Percentiles rank a stretch among this genome's conserved stretches.
These are phyloP conservation scores for Aspergillus fructus DNA, from an alignment of 2,329 filamentous ascomycete genomes.

Conservation along the genomic window DNA sequence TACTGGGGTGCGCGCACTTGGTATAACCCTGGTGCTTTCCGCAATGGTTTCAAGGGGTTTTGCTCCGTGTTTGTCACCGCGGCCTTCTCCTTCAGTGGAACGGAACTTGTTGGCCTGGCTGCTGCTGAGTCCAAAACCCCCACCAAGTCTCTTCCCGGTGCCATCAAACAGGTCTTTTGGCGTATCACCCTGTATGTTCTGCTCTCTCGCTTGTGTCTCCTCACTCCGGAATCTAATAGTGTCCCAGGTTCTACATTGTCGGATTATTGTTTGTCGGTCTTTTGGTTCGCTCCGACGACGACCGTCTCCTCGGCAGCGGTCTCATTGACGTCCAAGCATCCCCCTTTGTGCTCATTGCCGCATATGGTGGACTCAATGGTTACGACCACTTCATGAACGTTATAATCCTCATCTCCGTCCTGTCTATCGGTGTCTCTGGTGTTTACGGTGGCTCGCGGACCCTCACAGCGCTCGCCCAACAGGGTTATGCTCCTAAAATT, in stretches of 20 bases:
- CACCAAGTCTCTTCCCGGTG: constrained; percentile 64
- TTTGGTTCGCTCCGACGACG: constrained; percentile 43
- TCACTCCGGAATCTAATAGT: neutral
- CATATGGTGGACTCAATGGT: constrained; percentile 59
- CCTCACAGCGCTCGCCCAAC: constrained; percentile 53
- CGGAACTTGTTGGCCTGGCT: constrained; percentile 72
- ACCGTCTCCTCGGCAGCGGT: constrained; percentile 41
- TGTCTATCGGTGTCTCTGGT: constrained; percentile 60
- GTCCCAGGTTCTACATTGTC: constrained; percentile 46
- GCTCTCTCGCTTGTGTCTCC: neutral
- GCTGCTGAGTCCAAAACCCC: constrained; percentile 74
- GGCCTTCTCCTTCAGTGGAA: constrained; percentile 51
- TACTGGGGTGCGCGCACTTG: constrained; percentile 37
- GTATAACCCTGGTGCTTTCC: constrained; percentile 43
- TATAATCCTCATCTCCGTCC: constrained; percentile 62
- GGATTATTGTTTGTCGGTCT: constrained; percentile 48
- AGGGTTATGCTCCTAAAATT: constrained; percentile 46
- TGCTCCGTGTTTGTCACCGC: constrained; percentile 49
- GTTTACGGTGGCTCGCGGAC: constrained; percentile 60
- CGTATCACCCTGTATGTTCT: constrained; percentile 42
- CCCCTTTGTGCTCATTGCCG: constrained; percentile 67
- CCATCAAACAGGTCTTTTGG: constrained; percentile 54
- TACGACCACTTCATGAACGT: constrained; percentile 68
- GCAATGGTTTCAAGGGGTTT: constrained; percentile 58
- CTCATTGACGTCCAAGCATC: constrained; percentile 49